phyloP scores from a whole-genome alignment of 306 rosid genomes.

The Prunus mira region DNA sequence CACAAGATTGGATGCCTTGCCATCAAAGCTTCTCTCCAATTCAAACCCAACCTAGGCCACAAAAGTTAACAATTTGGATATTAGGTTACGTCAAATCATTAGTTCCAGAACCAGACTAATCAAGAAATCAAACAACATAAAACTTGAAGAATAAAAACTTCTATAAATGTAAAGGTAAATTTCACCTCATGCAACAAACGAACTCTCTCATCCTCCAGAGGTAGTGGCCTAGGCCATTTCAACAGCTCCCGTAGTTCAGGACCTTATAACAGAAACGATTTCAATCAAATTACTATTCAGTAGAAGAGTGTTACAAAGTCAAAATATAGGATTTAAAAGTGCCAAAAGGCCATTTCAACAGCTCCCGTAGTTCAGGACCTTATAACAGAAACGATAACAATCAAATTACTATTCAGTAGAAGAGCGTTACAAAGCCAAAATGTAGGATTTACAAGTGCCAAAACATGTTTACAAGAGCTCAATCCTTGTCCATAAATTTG shows the following conservation, averaged over 20 bases:
- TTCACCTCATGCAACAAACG: conserved; percentile 88
- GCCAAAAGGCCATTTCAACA: conserved; percentile 66
- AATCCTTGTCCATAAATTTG: neutral
- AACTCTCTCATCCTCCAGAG: conserved; percentile 93
- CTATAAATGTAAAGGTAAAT: neutral
- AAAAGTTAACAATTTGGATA: neutral
- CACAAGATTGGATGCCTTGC: conserved; percentile 80
- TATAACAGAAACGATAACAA: conserved; percentile 18
- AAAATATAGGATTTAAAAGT: neutral
- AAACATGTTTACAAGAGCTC: neutral
- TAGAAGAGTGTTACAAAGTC: conserved; percentile 2
- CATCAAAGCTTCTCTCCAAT: conserved; percentile 72
- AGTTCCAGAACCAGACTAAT: conserved; percentile 11
- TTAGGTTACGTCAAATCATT: neutral
- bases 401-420: conserved; percentile 11
- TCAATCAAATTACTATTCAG: conserved; percentile 11
- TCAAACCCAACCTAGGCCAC: conserved; percentile 53
- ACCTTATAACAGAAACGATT: conserved; percentile 46
- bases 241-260: conserved; percentile 71
- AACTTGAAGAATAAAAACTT: conserved; percentile 11
- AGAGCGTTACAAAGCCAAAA: neutral
- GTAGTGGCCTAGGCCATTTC: conserved; percentile 93
- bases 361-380: conserved; percentile 80
- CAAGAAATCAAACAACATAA: conserved; percentile 1
- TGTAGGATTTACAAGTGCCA: neutral